Percentiles rank a stretch among this genome's conserved stretches.
Evolutionary conservation across 2,329 filamentous ascomycete genomes (phyloP).

Genomic region (Colletotrichum sublineola): DNA sequence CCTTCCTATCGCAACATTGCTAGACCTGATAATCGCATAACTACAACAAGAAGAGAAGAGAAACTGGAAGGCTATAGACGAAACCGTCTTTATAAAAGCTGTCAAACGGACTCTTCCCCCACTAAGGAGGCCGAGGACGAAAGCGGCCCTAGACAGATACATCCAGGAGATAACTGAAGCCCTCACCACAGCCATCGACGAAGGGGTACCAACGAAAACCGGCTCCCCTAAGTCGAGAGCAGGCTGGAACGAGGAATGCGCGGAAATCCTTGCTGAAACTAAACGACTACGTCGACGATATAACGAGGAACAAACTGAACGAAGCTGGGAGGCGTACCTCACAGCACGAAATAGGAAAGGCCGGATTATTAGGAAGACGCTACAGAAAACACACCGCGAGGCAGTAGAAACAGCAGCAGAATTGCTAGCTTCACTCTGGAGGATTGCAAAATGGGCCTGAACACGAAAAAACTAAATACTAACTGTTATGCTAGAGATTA

Average conservation of each 20-base stretch:
- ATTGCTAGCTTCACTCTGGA: neutral
- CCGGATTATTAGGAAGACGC: constrained; percentile 2
- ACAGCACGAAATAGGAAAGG: constrained; percentile 12
- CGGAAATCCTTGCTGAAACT: neutral
- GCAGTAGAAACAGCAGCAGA: constrained; percentile 1
- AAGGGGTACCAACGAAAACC: neutral
- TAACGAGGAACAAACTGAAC: neutral
- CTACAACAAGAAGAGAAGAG: neutral
- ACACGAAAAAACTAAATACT: neutral
- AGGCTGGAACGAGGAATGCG: constrained; percentile 1
- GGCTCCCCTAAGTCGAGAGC: neutral
- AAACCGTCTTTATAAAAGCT: constrained; percentile 1
- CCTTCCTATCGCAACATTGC: constrained; percentile 1
- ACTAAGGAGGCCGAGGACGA: constrained; percentile 3
- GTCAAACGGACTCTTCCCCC: neutral
- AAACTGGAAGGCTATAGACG: constrained; percentile 6
- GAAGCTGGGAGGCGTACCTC: constrained; percentile 1
- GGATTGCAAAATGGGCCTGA: neutral
- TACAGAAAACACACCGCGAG: neutral
- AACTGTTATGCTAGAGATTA: constrained; percentile 1
- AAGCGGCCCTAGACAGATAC: constrained; percentile 15
- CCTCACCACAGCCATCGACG: neutral
- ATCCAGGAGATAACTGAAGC: neutral
- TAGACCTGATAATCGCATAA: constrained; percentile 1
- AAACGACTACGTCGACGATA: constrained; percentile 2